A percentile compares a stretch with the other conserved stretches of the same genome.
These are phyloP conservation scores for Phialophora verrucosa DNA, from an alignment of 2,329 filamentous ascomycete genomes.

Conservation along the genomic window DNA sequence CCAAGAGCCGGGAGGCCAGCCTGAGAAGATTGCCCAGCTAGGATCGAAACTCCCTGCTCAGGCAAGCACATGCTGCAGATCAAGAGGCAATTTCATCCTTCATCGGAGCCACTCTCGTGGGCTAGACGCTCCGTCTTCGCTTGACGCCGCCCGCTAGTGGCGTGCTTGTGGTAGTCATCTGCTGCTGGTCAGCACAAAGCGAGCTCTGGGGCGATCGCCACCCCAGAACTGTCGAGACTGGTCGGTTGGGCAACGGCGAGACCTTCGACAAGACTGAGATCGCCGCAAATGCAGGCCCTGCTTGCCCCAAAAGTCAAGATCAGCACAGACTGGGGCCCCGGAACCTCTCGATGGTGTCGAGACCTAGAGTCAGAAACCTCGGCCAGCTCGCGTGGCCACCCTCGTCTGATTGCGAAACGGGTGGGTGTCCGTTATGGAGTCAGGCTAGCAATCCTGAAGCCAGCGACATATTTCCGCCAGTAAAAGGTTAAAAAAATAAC, in stretches of 20 bases:
- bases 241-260: neutral
- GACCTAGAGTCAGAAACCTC: neutral
- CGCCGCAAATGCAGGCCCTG: neutral
- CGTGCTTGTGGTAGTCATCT: neutral
- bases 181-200: neutral
- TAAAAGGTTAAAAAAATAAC: neutral
- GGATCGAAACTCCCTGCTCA: neutral
- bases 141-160: slow-evolving; percentile 4
- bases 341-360: neutral
- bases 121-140: slow-evolving; percentile 8
- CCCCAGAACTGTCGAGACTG: neutral
- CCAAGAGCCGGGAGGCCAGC: neutral
- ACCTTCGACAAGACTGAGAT: neutral
- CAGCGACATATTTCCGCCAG: neutral
- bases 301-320: slow-evolving; percentile 5
- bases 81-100: neutral
- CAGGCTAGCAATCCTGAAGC: neutral
- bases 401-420: neutral
- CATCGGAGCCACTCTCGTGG: slow-evolving; percentile 3
- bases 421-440: neutral
- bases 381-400: neutral
- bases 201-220: slow-evolving; percentile 1
- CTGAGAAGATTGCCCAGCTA: neutral
- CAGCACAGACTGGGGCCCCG: neutral
- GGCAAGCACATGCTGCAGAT: slow-evolving; percentile 8